Conservation (phyloP, 1,284 basidiomycete genomes). For the Leccinum fuscescens region DNA sequence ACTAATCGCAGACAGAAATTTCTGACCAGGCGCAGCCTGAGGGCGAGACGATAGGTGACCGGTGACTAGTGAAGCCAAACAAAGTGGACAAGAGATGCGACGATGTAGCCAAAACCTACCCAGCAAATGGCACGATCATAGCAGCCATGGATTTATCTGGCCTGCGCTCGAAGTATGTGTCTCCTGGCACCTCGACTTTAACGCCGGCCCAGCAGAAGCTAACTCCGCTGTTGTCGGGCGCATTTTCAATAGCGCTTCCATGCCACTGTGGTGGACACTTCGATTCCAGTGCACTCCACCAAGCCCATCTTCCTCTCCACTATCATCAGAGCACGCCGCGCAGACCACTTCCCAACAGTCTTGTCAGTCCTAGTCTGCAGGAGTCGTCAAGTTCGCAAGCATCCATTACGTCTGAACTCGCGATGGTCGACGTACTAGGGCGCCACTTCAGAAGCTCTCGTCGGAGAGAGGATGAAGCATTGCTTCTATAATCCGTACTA, state of each 20-base stretch:
- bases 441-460: conserved; percentile 11
- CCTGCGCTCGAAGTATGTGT: conserved; percentile 30
- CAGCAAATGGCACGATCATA: conserved; percentile 12
- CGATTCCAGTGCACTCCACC: conserved; percentile 17
- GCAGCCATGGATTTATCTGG: conserved; percentile 24
- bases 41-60: background rate
- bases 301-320: conserved; percentile 22
- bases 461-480: too few relatives aligned
- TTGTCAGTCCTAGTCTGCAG: conserved; percentile 26
- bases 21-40: conserved; percentile 3
- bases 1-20: conserved; percentile 4
- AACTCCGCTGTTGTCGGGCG: conserved; percentile 37
- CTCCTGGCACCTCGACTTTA: conserved; percentile 39
- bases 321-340: conserved; percentile 19
- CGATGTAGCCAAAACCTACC: conserved; percentile 7
- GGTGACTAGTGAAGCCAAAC: conserved; percentile 9
- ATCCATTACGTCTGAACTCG: conserved; percentile 51
- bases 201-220: conserved; percentile 27
- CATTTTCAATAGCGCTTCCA: conserved; percentile 40
- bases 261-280: conserved; percentile 27
- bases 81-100: background rate
- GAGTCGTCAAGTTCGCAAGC: conserved; percentile 35
- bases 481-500: too few relatives aligned
- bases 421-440: conserved; percentile 44
- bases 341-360: conserved; percentile 20